A percentile compares a stretch with the other conserved stretches of the same genome.
phyloP scores from a whole-genome alignment of 2,329 filamentous ascomycete species.

The Monosporascus sp. region DNA sequence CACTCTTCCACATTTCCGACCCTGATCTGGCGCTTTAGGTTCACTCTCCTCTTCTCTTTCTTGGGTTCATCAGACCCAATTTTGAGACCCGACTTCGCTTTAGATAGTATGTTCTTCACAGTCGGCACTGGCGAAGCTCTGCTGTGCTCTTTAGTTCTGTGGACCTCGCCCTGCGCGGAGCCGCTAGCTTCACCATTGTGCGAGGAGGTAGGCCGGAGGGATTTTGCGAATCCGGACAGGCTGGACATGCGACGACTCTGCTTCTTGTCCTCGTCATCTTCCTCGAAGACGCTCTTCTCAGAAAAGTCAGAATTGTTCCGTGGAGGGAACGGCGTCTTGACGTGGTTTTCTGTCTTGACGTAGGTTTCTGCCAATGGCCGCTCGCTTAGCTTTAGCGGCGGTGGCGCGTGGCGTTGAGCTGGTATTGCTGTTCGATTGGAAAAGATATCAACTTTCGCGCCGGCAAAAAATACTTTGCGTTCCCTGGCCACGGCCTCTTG shows the following conservation, averaged over 20 bases:
- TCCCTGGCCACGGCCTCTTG: neutral
- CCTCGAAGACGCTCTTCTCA: slow-evolving; percentile 4
- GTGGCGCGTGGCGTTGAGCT: slow-evolving; percentile 8
- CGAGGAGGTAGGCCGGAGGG: slow-evolving; percentile 1
- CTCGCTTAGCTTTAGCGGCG: slow-evolving; percentile 17
- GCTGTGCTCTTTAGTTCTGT: slow-evolving; percentile 1
- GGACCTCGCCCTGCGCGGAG: slow-evolving; percentile 1
- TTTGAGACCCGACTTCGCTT: slow-evolving; percentile 18
- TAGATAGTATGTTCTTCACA: slow-evolving; percentile 18
- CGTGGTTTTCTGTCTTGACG: slow-evolving; percentile 14
- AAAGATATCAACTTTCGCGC: slow-evolving; percentile 9
- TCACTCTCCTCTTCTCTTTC: slow-evolving; percentile 17
- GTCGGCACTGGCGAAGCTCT: slow-evolving; percentile 9
- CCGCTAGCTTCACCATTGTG: slow-evolving; percentile 4
- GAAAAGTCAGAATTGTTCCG: slow-evolving; percentile 1
- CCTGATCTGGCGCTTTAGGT: slow-evolving; percentile 16
- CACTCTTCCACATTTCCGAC: neutral
- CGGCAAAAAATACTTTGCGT: slow-evolving; percentile 12
- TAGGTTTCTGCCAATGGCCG: slow-evolving; percentile 11
- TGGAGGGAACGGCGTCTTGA: slow-evolving; percentile 20
- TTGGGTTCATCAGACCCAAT: slow-evolving; percentile 15
- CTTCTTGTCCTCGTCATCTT: slow-evolving; percentile 5
- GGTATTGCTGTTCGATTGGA: slow-evolving; percentile 6
- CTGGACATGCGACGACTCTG: slow-evolving; percentile 4
- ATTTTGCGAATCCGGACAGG: slow-evolving; percentile 10